Percentiles rank a stretch among this genome's conserved stretches.
Evolutionary conservation across 1,139 yeast genomes (phyloP).

Genomic region (Hanseniaspora uvarum): DNA sequence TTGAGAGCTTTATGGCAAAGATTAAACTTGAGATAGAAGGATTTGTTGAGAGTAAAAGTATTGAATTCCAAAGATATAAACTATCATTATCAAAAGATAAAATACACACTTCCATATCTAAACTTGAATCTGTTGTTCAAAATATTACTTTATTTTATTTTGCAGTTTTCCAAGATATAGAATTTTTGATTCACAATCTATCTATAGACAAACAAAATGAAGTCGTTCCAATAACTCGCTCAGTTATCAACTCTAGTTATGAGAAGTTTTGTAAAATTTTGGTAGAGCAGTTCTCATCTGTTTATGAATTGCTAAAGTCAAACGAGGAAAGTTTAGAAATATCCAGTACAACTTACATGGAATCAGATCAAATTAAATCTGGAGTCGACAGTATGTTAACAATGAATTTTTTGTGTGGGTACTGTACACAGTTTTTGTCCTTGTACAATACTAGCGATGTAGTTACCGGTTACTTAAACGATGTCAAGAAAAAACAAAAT

Average conservation of each 20-base stretch:
- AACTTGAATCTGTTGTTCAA: not conserved
- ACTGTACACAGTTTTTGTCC: conserved; percentile 6
- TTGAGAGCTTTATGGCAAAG: conserved; percentile 7
- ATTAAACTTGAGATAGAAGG: conserved; percentile 4
- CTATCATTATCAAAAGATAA: conserved; percentile 4
- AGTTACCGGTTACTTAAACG: not conserved
- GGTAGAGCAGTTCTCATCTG: not conserved
- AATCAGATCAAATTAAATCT: not conserved
- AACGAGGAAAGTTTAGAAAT: not conserved
- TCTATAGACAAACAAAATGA: conserved; percentile 1
- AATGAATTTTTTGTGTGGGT: conserved; percentile 10
- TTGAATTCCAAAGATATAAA: not conserved
- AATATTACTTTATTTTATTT: conserved; percentile 5
- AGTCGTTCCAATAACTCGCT: not conserved
- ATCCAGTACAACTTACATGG: not conserved
- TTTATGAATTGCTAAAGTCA: not conserved
- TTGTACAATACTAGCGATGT: not conserved
- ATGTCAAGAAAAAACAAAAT: conserved; percentile 11
- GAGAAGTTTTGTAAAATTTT: not conserved
- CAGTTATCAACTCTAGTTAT: not conserved
- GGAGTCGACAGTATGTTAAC: conserved; percentile 4
- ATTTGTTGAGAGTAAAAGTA: conserved; percentile 1
- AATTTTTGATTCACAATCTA: conserved; percentile 7
- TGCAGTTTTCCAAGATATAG: conserved; percentile 8
- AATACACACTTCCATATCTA: not conserved